Base-by-base conservation (phyloP, 2,329 filamentous ascomycete species). In the Microdochium bolleyi region DNA sequence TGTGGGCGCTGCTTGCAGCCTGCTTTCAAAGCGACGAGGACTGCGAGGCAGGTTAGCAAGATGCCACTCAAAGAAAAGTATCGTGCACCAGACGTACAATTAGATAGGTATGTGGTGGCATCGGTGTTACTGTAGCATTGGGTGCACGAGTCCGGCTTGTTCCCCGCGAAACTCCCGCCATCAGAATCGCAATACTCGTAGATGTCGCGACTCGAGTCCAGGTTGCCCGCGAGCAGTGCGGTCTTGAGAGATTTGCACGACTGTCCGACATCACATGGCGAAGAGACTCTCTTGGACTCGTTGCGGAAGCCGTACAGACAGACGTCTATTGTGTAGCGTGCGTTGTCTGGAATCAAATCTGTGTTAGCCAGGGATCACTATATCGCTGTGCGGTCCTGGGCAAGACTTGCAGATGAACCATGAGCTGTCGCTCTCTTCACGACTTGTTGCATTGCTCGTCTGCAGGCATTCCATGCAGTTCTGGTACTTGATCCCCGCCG, bases 331-430 rank as follows among this genome's bases (percentile, higher is more conserved):
- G 76, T 62, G 49, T 75, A 80, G 37, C 77, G 69, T 0, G 79
- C 34, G 49, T 80, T 80, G 55, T 79, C 77, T 79, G 48, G 3
- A 24, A n/a, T 34, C 3, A 30, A 3, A 3, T 10, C 16, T n/a
- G 7, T 16, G 16, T 58, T 63, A 34, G 1, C 8, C 22, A 37
- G 38, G n/a, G n/a, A 24, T 21, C 32, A n/a, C n/a, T n/a, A n/a
- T n/a, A n/a, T n/a, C n/a, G n/a, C n/a, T n/a, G n/a, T n/a, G n/a
- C 51, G 13, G n/a, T 32, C 7, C 19, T 19, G 22, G 7, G 7
- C 13, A 49, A 24, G 19, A 55, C 73, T 62, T 71, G 79, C 76
- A 78, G 27, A 79, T 54, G 53, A 73, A 75, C 73, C 71, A 79
- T 3, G 63, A 62, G 0, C 71, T 38, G 38, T 79, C 76, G 1